These are phyloP conservation scores for Nicotiana undulata DNA, from an alignment of 257 asterid genomes.

Conservation along the genomic window DNA sequence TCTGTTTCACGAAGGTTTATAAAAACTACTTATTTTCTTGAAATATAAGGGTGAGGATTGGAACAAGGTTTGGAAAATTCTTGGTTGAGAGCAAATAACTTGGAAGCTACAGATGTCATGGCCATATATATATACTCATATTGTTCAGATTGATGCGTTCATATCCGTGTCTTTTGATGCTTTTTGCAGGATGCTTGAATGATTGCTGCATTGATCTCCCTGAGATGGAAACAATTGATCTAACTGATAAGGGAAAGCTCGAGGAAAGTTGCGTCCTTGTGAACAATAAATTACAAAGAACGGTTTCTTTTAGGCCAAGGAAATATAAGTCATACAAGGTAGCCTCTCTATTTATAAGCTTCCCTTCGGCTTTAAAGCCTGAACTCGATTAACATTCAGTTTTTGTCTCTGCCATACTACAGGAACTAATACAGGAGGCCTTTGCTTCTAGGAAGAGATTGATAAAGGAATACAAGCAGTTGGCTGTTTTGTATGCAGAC, in stretches of 20 bases:
- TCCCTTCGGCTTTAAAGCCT: neutral
- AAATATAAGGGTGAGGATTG: neutral
- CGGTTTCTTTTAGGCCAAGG: constrained; percentile 33
- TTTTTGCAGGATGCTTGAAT: constrained; percentile 23
- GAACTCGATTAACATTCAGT: neutral
- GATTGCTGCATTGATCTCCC: constrained; percentile 20
- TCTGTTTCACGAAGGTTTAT: neutral
- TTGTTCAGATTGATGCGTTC: neutral
- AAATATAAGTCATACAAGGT: constrained; percentile 67
- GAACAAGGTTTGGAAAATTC: neutral
- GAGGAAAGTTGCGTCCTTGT: constrained; percentile 18
- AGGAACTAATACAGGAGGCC: constrained; percentile 57
- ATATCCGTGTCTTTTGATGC: neutral
- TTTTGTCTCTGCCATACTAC: neutral
- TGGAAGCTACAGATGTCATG: neutral
- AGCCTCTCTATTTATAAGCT: neutral
- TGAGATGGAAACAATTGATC: constrained; percentile 52
- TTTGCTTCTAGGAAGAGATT: constrained; percentile 60
- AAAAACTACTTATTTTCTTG: neutral
- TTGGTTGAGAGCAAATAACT: neutral
- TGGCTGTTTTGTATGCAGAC: constrained; percentile 56
- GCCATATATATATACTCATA: neutral
- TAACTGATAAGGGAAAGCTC: constrained; percentile 31
- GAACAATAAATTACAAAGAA: constrained; percentile 13
- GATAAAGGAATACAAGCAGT: constrained; percentile 60